phyloP scores from a whole-genome alignment of 1,139 yeast genomes.

The Blastobotrys aristatus region DNA sequence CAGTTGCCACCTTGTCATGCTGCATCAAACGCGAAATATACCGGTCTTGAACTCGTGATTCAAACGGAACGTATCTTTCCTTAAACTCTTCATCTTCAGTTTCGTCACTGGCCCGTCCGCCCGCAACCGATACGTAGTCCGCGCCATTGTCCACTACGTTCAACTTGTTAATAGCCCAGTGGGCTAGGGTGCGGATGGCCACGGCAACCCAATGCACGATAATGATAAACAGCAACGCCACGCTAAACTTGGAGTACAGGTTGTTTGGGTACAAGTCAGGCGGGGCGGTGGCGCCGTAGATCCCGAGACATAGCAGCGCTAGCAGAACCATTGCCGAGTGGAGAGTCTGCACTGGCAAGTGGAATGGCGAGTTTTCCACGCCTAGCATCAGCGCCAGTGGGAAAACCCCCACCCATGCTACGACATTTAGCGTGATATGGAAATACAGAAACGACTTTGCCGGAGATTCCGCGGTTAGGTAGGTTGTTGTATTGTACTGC shows the following conservation, averaged over 20 bases:
- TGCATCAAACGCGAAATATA: slow-evolving; percentile 27
- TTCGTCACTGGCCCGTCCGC: too few relatives aligned
- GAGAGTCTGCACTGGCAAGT: slow-evolving; percentile 50
- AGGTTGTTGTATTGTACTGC: slow-evolving; percentile 73
- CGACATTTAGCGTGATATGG: slow-evolving; percentile 48
- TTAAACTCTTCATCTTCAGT: slow-evolving; percentile 16
- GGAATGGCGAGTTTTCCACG: slow-evolving; percentile 52
- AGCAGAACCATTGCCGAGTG: slow-evolving; percentile 45
- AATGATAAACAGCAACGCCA: slow-evolving; percentile 51
- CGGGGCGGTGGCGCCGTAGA: slow-evolving; percentile 57
- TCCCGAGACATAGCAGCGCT: slow-evolving; percentile 53
- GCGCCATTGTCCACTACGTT: too few relatives aligned
- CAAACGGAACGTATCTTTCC: slow-evolving; percentile 11
- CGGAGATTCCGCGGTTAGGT: slow-evolving; percentile 51
- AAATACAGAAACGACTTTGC: slow-evolving; percentile 50
- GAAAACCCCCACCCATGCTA: slow-evolving; percentile 53
- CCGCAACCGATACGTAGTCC: slow-evolving; percentile 29
- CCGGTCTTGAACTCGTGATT: slow-evolving; percentile 19
- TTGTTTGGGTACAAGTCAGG: slow-evolving; percentile 72
- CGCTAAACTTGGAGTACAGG: slow-evolving; percentile 63
- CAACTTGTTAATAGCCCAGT: slow-evolving; percentile 44
- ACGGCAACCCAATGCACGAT: slow-evolving; percentile 54
- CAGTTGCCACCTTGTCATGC: slow-evolving; percentile 29
- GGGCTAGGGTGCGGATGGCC: slow-evolving; percentile 39
- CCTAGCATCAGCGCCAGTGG: slow-evolving; percentile 68